A percentile compares a stretch with the other conserved stretches of the same genome.
phyloP scores from a whole-genome alignment of 306 rosid species.

The Quercus berberidifolia region DNA sequence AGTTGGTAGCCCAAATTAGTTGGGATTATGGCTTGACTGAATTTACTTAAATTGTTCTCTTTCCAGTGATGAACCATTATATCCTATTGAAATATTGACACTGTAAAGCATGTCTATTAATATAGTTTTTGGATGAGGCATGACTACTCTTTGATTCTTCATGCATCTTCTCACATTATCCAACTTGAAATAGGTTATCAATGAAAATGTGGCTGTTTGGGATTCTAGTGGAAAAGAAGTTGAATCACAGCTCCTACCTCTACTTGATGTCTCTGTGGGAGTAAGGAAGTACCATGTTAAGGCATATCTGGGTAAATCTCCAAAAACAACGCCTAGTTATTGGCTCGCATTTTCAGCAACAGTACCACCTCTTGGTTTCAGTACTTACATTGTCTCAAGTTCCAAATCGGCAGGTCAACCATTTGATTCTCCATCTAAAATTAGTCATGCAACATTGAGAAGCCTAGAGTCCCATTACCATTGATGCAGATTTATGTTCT shows the following conservation, averaged over 20 bases:
- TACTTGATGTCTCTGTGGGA: slow-evolving; percentile 21
- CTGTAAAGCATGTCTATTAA: too few relatives aligned
- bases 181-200: slow-evolving; percentile 30
- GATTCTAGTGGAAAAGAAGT: slow-evolving; percentile 47
- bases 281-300: slow-evolving; percentile 41
- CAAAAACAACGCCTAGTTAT: slow-evolving; percentile 40
- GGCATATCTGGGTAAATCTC: slow-evolving; percentile 42
- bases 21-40: background rate
- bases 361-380: slow-evolving; percentile 55
- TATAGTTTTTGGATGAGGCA: too few relatives aligned
- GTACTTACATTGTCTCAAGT: slow-evolving; percentile 39
- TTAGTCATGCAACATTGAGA: background rate
- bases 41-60: background rate
- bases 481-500: slow-evolving; percentile 8
- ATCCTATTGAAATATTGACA: background rate
- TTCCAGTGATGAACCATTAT: background rate
- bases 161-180: background rate
- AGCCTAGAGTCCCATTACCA: slow-evolving; percentile 5
- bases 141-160: background rate
- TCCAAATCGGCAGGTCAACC: slow-evolving; percentile 34
- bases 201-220: slow-evolving; percentile 38
- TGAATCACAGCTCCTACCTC: slow-evolving; percentile 52
- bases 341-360: slow-evolving; percentile 52
- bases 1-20: background rate
- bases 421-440: background rate